Conservation (phyloP, 208 protist species). For the Leishmania lainsoni region DNA sequence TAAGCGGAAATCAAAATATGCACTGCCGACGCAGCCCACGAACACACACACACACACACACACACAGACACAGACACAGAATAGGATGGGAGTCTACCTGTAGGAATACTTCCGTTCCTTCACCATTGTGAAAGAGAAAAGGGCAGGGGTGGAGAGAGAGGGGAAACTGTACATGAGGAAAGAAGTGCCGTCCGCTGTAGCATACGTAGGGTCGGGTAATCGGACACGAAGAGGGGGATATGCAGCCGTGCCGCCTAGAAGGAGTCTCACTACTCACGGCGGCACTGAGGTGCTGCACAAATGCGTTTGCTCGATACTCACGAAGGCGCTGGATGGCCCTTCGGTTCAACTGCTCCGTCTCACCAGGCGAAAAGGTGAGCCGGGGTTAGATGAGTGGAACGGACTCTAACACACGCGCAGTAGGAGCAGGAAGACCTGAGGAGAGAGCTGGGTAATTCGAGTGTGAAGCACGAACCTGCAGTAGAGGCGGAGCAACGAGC, state of each 20-base stretch:
- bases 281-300: not conserved
- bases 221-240: not conserved
- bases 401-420: not conserved
- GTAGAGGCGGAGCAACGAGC: not conserved
- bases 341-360: not conserved
- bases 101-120: not conserved
- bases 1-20: not conserved
- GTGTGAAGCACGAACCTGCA: not conserved
- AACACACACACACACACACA: constrained; percentile 1
- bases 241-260: not conserved
- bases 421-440: not conserved
- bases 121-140: not conserved
- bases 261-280: not conserved
- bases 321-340: not conserved
- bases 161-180: not conserved
- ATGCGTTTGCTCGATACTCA: not conserved
- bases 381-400: not conserved
- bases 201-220: not conserved
- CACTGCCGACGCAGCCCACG: not conserved
- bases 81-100: not conserved
- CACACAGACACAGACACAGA: not conserved
- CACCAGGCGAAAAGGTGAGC: not conserved
- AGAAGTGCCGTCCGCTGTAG: not conserved
- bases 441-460: not conserved
- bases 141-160: not conserved